A percentile compares a stretch with the other conserved stretches of the same genome.
Evolutionary conservation across 176 grass and related monocot species (phyloP).

Genomic region (Rhipidocladum racemiflorum): DNA sequence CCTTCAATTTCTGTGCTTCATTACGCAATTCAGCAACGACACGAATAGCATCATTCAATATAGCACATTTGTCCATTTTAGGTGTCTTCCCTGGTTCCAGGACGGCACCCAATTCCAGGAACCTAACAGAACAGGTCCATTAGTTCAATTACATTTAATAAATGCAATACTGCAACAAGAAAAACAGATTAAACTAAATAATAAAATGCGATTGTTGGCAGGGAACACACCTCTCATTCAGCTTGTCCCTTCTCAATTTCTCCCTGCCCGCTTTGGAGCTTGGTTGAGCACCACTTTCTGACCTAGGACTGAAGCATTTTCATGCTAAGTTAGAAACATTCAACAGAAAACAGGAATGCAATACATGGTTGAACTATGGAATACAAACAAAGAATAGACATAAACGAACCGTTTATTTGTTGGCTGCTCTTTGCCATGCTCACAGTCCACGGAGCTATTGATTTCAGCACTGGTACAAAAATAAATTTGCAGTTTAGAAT

Average conservation of each 20-base stretch:
- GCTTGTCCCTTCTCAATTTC: slow-evolving; percentile 84
- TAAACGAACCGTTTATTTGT: slow-evolving; percentile 81
- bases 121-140: slow-evolving; percentile 48
- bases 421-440: slow-evolving; percentile 50
- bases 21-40: slow-evolving; percentile 62
- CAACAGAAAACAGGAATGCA: not conserved
- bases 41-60: slow-evolving; percentile 84
- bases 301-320: slow-evolving; percentile 60
- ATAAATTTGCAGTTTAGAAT: slow-evolving; percentile 1
- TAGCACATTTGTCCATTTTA: slow-evolving; percentile 95
- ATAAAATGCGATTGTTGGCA: not conserved
- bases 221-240: slow-evolving; percentile 69
- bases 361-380: not conserved
- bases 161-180: not conserved
- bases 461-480: slow-evolving; percentile 59
- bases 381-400: slow-evolving; percentile 7
- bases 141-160: slow-evolving; percentile 17
- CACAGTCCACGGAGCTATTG: slow-evolving; percentile 44
- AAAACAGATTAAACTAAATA: slow-evolving; percentile 5
- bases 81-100: slow-evolving; percentile 83
- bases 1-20: slow-evolving; percentile 83
- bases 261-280: slow-evolving; percentile 94
- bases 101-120: slow-evolving; percentile 78
- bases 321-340: slow-evolving; percentile 26
- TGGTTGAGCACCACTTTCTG: slow-evolving; percentile 56